Conservation (phyloP, 1,284 basidiomycete genomes). For the Heliocybe sulcata region DNA sequence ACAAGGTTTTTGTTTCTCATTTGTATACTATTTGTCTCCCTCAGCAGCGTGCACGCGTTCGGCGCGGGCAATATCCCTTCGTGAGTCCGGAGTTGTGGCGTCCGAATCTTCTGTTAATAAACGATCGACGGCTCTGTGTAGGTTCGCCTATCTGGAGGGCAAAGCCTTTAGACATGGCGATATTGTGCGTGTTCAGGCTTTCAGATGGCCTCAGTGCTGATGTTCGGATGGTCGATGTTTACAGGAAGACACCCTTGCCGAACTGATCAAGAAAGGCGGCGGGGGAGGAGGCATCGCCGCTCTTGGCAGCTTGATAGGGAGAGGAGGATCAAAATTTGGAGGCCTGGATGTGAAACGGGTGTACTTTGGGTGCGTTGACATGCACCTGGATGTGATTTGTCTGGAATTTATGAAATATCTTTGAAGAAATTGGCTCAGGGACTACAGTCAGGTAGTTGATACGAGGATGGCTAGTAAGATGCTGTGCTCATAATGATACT, state of each 20-base stretch:
- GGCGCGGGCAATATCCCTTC: conserved; percentile 74
- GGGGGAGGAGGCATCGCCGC: conserved; percentile 53
- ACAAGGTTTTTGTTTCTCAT: conserved; percentile 38
- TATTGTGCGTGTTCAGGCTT: conserved; percentile 45
- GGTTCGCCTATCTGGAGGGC: conserved; percentile 70
- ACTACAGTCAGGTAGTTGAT: conserved; percentile 77
- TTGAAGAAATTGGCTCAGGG: conserved; percentile 69
- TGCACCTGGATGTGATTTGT: conserved; percentile 4
- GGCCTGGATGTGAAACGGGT: conserved; percentile 70
- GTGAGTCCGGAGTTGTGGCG: conserved; percentile 27
- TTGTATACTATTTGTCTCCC: conserved; percentile 49
- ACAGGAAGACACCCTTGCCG: conserved; percentile 63
- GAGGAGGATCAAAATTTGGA: conserved; percentile 64
- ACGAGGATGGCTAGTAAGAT: no score
- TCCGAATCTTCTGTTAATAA: conserved; percentile 1
- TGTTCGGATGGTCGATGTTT: conserved; percentile 1
- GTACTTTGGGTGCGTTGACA: conserved; percentile 68
- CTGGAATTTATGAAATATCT: background rate
- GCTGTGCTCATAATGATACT: no score
- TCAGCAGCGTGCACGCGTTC: conserved; percentile 62
- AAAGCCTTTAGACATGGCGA: conserved; percentile 83
- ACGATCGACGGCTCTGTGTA: conserved; percentile 16
- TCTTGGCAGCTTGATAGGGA: conserved; percentile 50
- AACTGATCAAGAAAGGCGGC: conserved; percentile 49
- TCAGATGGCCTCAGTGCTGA: conserved; percentile 1